phyloP scores from a whole-genome alignment of 768 basidiomycete genomes.

The Leccinum subgranulosum region DNA sequence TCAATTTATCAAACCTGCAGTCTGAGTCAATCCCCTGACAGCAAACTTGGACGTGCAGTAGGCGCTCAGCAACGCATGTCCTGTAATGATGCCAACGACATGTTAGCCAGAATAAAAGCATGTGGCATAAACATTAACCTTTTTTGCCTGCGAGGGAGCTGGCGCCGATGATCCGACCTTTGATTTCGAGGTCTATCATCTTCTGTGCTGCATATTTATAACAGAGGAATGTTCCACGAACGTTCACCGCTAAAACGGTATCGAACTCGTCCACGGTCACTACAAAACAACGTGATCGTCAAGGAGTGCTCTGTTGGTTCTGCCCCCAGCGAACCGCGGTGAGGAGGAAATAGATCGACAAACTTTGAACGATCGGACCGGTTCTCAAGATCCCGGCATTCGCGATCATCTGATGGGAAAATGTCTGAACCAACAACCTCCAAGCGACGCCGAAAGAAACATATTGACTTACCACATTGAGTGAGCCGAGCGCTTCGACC shows the following conservation, averaged over 20 bases:
- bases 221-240: conserved; percentile 38
- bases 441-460: background rate
- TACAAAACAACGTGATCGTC: conserved; percentile 6
- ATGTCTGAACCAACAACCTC: conserved; percentile 9
- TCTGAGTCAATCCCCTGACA: conserved; percentile 40
- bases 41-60: conserved; percentile 44
- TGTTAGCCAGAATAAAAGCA: background rate
- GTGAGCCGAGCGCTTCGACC: conserved; percentile 25
- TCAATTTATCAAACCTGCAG: conserved; percentile 14
- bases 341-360: background rate
- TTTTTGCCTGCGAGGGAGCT: conserved; percentile 36
- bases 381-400: conserved; percentile 18
- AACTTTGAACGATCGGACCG: conserved; percentile 4
- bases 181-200: conserved; percentile 42
- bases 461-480: conserved; percentile 33
- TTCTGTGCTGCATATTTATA: conserved; percentile 43
- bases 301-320: background rate
- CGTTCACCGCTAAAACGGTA: conserved; percentile 35
- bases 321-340: background rate
- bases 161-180: conserved; percentile 41
- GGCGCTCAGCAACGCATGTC: conserved; percentile 24
- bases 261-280: conserved; percentile 35
- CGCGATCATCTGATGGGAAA: conserved; percentile 12
- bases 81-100: conserved; percentile 15
- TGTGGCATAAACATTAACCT: conserved; percentile 10